A percentile compares a stretch with the other conserved stretches of the same genome.
Conservation (phyloP, 1,139 yeast genomes). For the Sugiyamaella castrensis region DNA sequence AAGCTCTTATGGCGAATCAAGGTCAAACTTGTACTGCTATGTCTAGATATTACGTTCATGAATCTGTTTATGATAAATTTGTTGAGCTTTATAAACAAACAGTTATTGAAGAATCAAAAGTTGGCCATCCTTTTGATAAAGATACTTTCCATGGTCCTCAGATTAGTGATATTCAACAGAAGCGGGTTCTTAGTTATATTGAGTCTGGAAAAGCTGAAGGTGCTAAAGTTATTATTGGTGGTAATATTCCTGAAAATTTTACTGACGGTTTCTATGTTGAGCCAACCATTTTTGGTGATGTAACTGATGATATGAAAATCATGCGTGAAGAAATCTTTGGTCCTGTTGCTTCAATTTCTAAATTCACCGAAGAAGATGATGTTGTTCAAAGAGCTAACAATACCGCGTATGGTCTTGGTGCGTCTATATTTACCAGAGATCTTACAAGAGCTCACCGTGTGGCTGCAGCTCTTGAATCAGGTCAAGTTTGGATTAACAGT, state of each 20-base stretch:
- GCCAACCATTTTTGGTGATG: constrained; percentile 71
- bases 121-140: constrained; percentile 70
- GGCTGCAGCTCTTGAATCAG: constrained; percentile 63
- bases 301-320: constrained; percentile 57
- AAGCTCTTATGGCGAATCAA: constrained; percentile 69
- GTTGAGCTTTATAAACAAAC: constrained; percentile 53
- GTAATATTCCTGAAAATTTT: constrained; percentile 64
- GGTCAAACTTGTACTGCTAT: constrained; percentile 90
- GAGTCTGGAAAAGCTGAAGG: constrained; percentile 69
- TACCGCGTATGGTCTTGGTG: constrained; percentile 75
- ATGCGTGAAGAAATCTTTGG: constrained; percentile 78
- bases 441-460: constrained; percentile 54
- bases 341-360: constrained; percentile 72
- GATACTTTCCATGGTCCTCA: constrained; percentile 73
- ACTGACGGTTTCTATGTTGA: constrained; percentile 72
- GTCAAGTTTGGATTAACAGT: constrained; percentile 76
- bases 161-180: constrained; percentile 64
- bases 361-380: constrained; percentile 67
- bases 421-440: constrained; percentile 71
- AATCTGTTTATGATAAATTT: constrained; percentile 65
- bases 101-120: constrained; percentile 62
- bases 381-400: constrained; percentile 68
- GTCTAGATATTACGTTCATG: constrained; percentile 75
- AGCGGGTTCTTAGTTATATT: constrained; percentile 64
- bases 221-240: constrained; percentile 61